Conservation (phyloP, 192 early-diverging fungal genomes). For the Coemansia sp. region DNA sequence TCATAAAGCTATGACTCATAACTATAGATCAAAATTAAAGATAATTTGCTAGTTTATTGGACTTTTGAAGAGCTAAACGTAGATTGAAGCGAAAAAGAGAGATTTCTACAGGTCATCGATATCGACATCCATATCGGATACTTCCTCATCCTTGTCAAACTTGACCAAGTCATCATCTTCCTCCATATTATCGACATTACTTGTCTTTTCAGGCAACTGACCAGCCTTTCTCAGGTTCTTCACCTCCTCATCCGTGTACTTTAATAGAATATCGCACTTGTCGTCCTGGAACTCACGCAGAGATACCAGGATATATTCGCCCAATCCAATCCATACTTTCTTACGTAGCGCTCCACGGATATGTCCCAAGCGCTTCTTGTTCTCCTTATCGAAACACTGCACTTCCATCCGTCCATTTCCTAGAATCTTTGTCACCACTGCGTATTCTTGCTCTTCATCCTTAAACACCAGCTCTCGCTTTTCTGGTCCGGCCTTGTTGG, state of each 20-base stretch:
- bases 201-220: conserved; percentile 86
- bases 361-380: conserved; percentile 84
- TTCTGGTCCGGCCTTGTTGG: conserved; percentile 81
- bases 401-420: conserved; percentile 93
- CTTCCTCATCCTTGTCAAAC: conserved; percentile 62
- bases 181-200: conserved; percentile 37
- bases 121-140: conserved; percentile 86
- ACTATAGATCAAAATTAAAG: too few species aligned
- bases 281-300: conserved; percentile 90
- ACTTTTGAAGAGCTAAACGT: too few species aligned
- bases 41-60: too few species aligned
- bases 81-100: background rate
- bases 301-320: conserved; percentile 86
- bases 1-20: too few species aligned
- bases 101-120: conserved; percentile 72
- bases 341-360: conserved; percentile 98
- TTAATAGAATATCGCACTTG: conserved; percentile 93
- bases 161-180: conserved; percentile 77
- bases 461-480: conserved; percentile 98
- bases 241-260: conserved; percentile 96
- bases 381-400: conserved; percentile 84
- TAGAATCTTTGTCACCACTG: conserved; percentile 89
- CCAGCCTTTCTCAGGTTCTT: conserved; percentile 88
- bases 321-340: conserved; percentile 92
- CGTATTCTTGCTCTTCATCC: conserved; percentile 98